These are phyloP conservation scores for Ciborinia camelliae DNA, from an alignment of 2,329 filamentous ascomycete genomes.

Conservation along the genomic window DNA sequence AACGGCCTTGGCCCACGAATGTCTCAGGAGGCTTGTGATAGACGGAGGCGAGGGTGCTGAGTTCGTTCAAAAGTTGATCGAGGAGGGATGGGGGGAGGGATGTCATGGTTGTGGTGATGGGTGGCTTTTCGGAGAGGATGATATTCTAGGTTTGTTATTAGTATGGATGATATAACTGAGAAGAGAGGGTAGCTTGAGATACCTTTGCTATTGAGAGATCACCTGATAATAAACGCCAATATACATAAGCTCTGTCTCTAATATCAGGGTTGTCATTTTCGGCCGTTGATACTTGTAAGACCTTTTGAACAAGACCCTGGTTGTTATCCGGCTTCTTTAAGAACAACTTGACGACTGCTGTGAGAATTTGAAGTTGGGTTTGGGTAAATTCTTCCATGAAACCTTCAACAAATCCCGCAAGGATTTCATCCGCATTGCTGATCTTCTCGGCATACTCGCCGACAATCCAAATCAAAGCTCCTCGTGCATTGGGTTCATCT, in stretches of 20 bases:
- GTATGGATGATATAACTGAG: conserved; percentile 30
- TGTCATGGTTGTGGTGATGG: conserved; percentile 91
- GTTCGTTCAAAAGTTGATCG: conserved; percentile 84
- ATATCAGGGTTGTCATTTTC: conserved; percentile 98
- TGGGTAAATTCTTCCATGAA: conserved; percentile 97
- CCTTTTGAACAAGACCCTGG: conserved; percentile 88
- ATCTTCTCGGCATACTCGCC: conserved; percentile 99
- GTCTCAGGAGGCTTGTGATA: conserved; percentile 98
- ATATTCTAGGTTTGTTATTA: conserved; percentile 56
- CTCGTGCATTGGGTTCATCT: conserved; percentile 88
- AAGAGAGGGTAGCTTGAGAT: conserved; percentile 22
- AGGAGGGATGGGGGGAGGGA: conserved; percentile 79
- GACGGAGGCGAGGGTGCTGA: conserved; percentile 92
- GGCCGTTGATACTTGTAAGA: conserved; percentile 85
- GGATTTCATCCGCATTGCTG: conserved; percentile 93
- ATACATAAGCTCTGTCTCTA: conserved; percentile 93
- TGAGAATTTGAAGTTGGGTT: conserved; percentile 97
- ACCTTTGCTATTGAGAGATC: conserved; percentile 88
- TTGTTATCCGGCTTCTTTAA: conserved; percentile 92
- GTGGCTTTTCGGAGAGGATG: conserved; percentile 88
- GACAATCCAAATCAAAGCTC: conserved; percentile 95
- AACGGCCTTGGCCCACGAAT: conserved; percentile 94
- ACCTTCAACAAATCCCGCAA: conserved; percentile 84
- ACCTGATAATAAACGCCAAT: conserved; percentile 93
- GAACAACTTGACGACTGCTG: conserved; percentile 95